Evolutionary conservation across 805 yeast species (phyloP), one percentile per base, ranked within the genome.

Genomic region (Monosporozyma yasuniensis): DNA sequence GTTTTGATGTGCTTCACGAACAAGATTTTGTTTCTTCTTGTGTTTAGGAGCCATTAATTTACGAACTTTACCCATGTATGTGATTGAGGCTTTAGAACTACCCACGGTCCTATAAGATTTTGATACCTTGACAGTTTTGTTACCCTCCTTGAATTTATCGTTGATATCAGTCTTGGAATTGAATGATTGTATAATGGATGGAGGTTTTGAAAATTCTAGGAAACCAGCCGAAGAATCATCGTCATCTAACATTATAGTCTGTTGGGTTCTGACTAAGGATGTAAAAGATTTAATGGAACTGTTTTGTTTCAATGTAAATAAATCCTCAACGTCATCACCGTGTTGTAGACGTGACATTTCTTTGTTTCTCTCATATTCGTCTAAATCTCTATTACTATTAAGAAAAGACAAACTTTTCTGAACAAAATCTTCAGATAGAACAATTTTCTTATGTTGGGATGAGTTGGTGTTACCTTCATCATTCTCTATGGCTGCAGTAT

Each of bases 31-130:
- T 49, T 32, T 9, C 22, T 47, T 35, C 22, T 46, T 43, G 44
- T 50, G 47, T 46, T 57, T 55, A 3, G 65, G 67, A 2, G 68
- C 64, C 21, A 54, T 60, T 2, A 66, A 54, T 47, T 61, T 61
- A 51, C 67, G 63, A 27, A 64, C 61, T 42, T 64, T 64, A 10
- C 82, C 77, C 59, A 78, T 61, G 49, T 75, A 76, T 44, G 83
- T 75, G 54, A 84, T 75, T 8, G 84, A 77, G 1, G 84, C 78
- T 52, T 72, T 76, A 4, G 78, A 68, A 7, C 83, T 78, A 1
- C 79, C 72, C 1, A 79, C 82, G 10, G 75, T 72, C 60, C 73
- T 80, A 57, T 78, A 77, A 27, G 75, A 72, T 32, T 76, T 76
- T 43, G 79, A 72, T 4, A 79, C 64, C 1, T 78, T 78, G 18